phyloP scores from a whole-genome alignment of 1,139 yeast species.

The Komagataea norvegica region DNA sequence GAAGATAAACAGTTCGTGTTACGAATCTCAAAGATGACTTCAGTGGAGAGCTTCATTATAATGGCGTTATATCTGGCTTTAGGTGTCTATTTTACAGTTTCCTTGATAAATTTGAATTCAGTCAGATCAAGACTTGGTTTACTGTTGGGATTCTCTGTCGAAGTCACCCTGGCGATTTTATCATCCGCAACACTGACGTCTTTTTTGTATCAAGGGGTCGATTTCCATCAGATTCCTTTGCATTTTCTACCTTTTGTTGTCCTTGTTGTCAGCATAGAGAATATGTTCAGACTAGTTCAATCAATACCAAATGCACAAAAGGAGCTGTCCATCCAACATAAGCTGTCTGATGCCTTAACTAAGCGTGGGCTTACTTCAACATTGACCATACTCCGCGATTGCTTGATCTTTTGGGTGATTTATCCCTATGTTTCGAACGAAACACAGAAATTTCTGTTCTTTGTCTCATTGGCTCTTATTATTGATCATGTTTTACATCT shows the following conservation, averaged over 20 bases:
- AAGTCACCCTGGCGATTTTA: constrained; percentile 41
- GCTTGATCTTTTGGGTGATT: constrained; percentile 25
- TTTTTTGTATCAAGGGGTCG: constrained; percentile 30
- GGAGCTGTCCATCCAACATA: constrained; percentile 36
- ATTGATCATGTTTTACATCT: constrained; percentile 57
- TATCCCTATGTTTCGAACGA: constrained; percentile 29
- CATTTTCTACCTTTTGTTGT: constrained; percentile 38
- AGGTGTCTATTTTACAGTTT: constrained; percentile 36
- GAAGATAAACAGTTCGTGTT: constrained; percentile 14
- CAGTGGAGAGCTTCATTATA: constrained; percentile 27
- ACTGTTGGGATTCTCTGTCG: constrained; percentile 54
- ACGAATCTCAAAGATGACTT: constrained; percentile 19
- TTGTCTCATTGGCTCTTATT: constrained; percentile 40
- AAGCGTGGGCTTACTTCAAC: constrained; percentile 34
- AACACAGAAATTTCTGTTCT: constrained; percentile 37
- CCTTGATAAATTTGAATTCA: constrained; percentile 49
- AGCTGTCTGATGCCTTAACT: constrained; percentile 34
- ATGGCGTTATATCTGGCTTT: constrained; percentile 30
- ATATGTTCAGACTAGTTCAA: constrained; percentile 39
- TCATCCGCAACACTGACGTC: constrained; percentile 50
- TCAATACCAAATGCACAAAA: constrained; percentile 39
- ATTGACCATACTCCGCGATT: constrained; percentile 28
- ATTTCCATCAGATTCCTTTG: constrained; percentile 35
- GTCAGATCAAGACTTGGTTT: constrained; percentile 60
- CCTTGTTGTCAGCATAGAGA: constrained; percentile 40